These are phyloP conservation scores for Gossypium turneri DNA, from an alignment of 345 rosid species.

Conservation along the genomic window DNA sequence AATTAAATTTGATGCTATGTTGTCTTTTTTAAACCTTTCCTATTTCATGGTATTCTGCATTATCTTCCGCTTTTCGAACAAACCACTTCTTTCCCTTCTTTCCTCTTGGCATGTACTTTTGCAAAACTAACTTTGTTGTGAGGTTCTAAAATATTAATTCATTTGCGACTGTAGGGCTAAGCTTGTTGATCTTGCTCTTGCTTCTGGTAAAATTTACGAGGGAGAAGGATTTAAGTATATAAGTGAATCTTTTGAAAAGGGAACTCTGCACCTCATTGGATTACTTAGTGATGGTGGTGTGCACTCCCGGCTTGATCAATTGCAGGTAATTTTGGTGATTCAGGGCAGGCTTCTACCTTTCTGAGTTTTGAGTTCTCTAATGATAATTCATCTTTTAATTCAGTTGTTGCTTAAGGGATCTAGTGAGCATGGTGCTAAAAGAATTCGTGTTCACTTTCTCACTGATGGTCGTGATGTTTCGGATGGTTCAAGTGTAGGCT, in stretches of 20 bases:
- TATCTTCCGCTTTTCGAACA: not conserved
- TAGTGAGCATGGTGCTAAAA: conserved; percentile 75
- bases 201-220: conserved; percentile 76
- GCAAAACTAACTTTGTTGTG: not conserved
- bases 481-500: conserved; percentile 89
- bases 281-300: conserved; percentile 95
- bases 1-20: not conserved
- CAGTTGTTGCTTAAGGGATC: conserved; percentile 88
- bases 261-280: conserved; percentile 85
- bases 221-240: conserved; percentile 87
- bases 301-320: conserved; percentile 90
- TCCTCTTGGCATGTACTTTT: not conserved
- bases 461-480: conserved; percentile 98
- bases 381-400: conserved; percentile 2
- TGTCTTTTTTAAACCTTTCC: not conserved
- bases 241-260: conserved; percentile 46
- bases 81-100: not conserved
- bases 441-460: conserved; percentile 83
- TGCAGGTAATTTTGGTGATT: conserved; percentile 43
- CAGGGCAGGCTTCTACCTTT: not conserved
- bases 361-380: not conserved
- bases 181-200: conserved; percentile 89
- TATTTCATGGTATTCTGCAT: not conserved
- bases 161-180: conserved; percentile 55
- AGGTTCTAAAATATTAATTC: not conserved